Base-by-base conservation (phyloP, 495 filamentous ascomycete genomes). In the Elasticomyces elasticus region DNA sequence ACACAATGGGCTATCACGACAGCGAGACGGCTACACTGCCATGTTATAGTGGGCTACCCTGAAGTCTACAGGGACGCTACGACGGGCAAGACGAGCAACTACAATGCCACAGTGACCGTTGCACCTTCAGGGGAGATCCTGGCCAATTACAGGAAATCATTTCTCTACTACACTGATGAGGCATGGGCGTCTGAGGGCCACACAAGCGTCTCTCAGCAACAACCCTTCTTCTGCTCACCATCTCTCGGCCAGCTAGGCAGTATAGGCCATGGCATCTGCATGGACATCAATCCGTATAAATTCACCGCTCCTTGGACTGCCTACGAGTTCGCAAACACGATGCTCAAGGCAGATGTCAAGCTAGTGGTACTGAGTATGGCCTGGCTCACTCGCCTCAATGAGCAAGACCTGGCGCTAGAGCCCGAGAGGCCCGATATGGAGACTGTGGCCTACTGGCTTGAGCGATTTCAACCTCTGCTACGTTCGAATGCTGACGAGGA, bases 151-250 rank as follows among this genome's bases (percentile, higher is more conserved):
- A 83, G 92, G 60, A 98, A 98, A 66, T 74, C 74, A 22, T 90
- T 90, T 60, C 76, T 98, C 52, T 97, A 91, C 67, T 86, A 86
- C 69, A 92, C 88, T 0, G 91, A 97, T 63, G 88, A 89, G 63
- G 86, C 81, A 0, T 98, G 92, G 92, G 89, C 91, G 0, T 66
- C 75, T 1, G 90, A 95, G 69, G 87, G 87, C 11, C 64, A 69
- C 19, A 69, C 72, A 27, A 5, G 17, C 44, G 58, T 20, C 43
- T 23, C 5, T 13, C 17, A 22, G n/a, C 30, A 52, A 15, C 19
- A 20, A 22, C 49, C 56, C 7, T 50, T 49, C 48, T 60, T 53
- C 42, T 25, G 9, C 49, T 40, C 20, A 7, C 5, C 26, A 1
- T 13, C 25, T 9, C 48, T 62, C 5, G 59, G 56, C 19, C 51